Evolutionary conservation across 1,139 yeast species (phyloP), one percentile per base, ranked within the genome.

Genomic region (Kurtzmaniella quercitrusa): DNA sequence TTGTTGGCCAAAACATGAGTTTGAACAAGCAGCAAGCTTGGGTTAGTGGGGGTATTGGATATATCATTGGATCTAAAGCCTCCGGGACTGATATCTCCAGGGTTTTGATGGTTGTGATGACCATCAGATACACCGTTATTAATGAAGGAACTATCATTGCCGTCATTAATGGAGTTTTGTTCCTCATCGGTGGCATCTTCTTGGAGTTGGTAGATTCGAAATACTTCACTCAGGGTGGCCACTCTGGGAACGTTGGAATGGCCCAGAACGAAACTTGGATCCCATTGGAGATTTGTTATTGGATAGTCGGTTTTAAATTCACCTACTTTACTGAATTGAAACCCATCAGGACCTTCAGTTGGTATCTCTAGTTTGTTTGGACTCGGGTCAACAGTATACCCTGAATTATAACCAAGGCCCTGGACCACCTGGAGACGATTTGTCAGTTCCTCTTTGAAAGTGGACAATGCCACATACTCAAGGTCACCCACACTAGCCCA

Each of bases 211-310:
- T 88, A 87, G 21, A 87, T 57, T 43, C 93, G 68, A 45, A 87
- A 65, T 40, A 85, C 82, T 54, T 87, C 95, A 46, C 85, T 81
- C 10, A 88, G 77, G 0, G 91, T 78, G 1, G 88, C 84, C 38
- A 87, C 60, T 45, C 82, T 62, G 48, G 75, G 73, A 12, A 50
- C 47, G 18, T 52, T 53, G 3, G 46, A 49, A 45, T 48, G 72
- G 47, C 27, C 54, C 50, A 40, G 46, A 42, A 44, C 50, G 62
- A 65, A 60, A 18, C 58, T 53, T 43, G 93, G 91, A 53, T 84
- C 89, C 94, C 94, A 86, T 52, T 79, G 82, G 34, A 85, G 55
- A 46, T 77, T 75, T 0, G 95, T 85, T 3, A 81, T 69, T 0
- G 95, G 95, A 51, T 82, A 80, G 43, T 79, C 80, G 11, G 82